Base-by-base conservation (phyloP, 2,329 filamentous ascomycete species). In the Colletotrichum salicis region DNA sequence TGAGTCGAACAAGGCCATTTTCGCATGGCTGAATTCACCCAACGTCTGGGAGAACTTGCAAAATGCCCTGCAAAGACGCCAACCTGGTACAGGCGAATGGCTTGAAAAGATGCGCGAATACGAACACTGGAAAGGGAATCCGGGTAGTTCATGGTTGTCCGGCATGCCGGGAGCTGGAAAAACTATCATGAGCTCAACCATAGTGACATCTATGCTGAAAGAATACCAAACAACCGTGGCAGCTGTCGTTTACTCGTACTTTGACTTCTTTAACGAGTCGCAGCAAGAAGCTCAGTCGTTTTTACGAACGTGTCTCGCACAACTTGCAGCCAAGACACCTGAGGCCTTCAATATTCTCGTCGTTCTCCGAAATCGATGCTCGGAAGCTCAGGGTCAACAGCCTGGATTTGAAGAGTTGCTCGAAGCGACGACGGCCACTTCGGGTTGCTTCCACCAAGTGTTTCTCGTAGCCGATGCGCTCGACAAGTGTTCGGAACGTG, bases 181-280 rank as follows among this genome's bases (percentile, higher is more conserved):
- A 11, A 13, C 51, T 5, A 29, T 54, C 5, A 54, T 54, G 12
- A 54, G 51, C 24, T 54, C 51, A 3, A 54, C 51, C 2, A 24
- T 24, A 24, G 51, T 54, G 22, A 24, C 51, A 0, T 27, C 0
- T 6, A 0, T 54, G 51, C 24, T 54, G 0, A 54, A 5, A 5
- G n/a, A 54, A 13, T 5, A 11, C 2, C 10, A 13, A 27, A 27
- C n/a, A 12, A 15, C 51, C 10, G 5, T 22, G 3, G 12, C 13
- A 0, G 51, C 24, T 13, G 51, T 27, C 15, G 11, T 54, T 4
- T 54, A 27, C 51, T 54, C 24, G 13, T n/a, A 54, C 51, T 54
- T 54, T 7, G n/a, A 54, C 6, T 54, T 54, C 51, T 27, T 11
- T 0, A 54, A 29, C 5, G 22, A 54, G 24, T 54, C 22, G n/a